Evolutionary conservation across 2,329 filamentous ascomycete genomes (phyloP).

Genomic region (Trichophyton mentagrophytes): DNA sequence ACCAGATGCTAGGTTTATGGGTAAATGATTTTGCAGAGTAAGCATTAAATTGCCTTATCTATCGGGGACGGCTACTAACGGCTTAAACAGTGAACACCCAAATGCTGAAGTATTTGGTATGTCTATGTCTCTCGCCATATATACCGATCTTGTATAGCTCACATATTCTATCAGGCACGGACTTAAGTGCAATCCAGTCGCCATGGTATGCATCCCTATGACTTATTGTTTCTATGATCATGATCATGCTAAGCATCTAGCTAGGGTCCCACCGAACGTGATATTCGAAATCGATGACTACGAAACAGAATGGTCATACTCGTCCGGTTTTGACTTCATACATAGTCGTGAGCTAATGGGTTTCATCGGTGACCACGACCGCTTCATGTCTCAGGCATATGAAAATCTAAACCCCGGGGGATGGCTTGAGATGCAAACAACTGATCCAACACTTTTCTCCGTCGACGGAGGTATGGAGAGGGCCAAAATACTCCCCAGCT

Average conservation of each 20-base stretch:
- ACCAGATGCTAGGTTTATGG: slow-evolving; percentile 6
- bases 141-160: neutral
- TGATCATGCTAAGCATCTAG: neutral
- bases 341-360: slow-evolving; percentile 21
- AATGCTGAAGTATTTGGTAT: slow-evolving; percentile 7
- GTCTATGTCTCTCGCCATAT: neutral
- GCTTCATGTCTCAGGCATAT: slow-evolving; percentile 22
- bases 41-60: neutral
- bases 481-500: neutral
- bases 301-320: slow-evolving; percentile 30
- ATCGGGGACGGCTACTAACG: neutral
- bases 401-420: slow-evolving; percentile 35
- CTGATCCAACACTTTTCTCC: slow-evolving; percentile 14
- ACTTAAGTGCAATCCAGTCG: slow-evolving; percentile 11
- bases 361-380: slow-evolving; percentile 14
- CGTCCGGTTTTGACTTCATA: slow-evolving; percentile 29
- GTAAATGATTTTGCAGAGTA: slow-evolving; percentile 12
- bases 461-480: slow-evolving; percentile 19
- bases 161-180: slow-evolving; percentile 4
- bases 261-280: slow-evolving; percentile 38
- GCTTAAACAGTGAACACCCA: neutral
- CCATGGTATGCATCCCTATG: slow-evolving; percentile 10
- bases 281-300: slow-evolving; percentile 37
- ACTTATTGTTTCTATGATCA: neutral
- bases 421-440: slow-evolving; percentile 39